Base-by-base conservation (phyloP, 768 basidiomycete genomes). In the Collybiopsis confluens region DNA sequence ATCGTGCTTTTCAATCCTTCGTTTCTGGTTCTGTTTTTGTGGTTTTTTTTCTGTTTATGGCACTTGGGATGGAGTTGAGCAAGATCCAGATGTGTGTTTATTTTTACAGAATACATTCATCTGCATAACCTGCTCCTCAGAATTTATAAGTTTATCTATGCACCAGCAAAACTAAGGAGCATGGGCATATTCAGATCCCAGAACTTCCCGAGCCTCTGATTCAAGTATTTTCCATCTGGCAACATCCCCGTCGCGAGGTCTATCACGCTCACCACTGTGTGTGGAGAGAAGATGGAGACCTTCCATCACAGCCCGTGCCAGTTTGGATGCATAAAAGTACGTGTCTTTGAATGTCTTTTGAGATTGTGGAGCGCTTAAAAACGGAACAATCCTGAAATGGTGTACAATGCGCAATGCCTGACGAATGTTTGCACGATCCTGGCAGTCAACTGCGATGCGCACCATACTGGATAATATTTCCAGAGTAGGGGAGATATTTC, bases 361-460 rank as follows among this genome's bases (percentile, higher is more conserved):
- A n/a, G 67, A 68, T 37, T 66, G 66, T 54, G 55, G 28, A 42
- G 56, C 47, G 38, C 60, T 56, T 40, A 64, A 52, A 42, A 41
- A 24, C 47, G 58, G 26, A 18, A 80, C 63, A 8, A 72, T 65
- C 36, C 78, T 75, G 42, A 83, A 65, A 60, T 77, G 66, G 56
- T 75, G 66, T 7, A 81, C 63, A 4, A 92, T 79, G 35, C 88
- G 79, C 52, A 89, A 59, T 54, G 76, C 78, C 60, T 88, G 85
- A 21, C 80, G 77, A 61, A 81, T 70, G 60, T 82, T 71, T 28
- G 76, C 75, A 13, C 66, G 64, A 56, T 80, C 77, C 21, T 72
- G 70, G 20, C 77, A 78, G 11, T 71, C 73, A 40, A 81, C 60
- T n/a, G 88, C 85, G 1, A 81, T 76, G 21, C 81, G 79, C 52